Conservation (phyloP, 2,329 filamentous ascomycete species). For the Ilyonectria mors-panacis region DNA sequence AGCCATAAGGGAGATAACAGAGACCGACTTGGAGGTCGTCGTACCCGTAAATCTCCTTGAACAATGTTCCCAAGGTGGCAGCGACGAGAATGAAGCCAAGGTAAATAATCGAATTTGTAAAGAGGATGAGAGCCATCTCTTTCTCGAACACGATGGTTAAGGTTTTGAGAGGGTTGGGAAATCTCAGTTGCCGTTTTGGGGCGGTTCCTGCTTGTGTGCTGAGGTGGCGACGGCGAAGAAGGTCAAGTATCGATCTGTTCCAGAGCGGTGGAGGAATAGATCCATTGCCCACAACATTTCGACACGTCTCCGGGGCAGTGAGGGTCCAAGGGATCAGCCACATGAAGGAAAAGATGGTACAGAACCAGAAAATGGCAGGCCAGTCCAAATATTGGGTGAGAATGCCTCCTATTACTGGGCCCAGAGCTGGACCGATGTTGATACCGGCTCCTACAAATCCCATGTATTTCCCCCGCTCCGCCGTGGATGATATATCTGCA, state of each 20-base stretch:
- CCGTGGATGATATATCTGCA: slow-evolving; percentile 78
- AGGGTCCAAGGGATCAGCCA: slow-evolving; percentile 70
- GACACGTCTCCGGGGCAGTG: slow-evolving; percentile 72
- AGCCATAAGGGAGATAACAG: slow-evolving; percentile 69
- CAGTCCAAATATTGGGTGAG: slow-evolving; percentile 76
- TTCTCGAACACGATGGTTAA: slow-evolving; percentile 69
- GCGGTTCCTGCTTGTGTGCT: slow-evolving; percentile 53
- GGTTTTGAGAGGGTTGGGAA: slow-evolving; percentile 72
- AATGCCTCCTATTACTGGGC: slow-evolving; percentile 76
- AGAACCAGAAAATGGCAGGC: slow-evolving; percentile 80
- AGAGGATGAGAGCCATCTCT: slow-evolving; percentile 68
- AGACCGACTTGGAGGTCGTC: slow-evolving; percentile 67
- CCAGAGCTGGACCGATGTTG: slow-evolving; percentile 68
- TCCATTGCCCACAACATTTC: slow-evolving; percentile 74
- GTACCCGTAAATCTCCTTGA: slow-evolving; percentile 66
- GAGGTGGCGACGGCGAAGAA: slow-evolving; percentile 57
- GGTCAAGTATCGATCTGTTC: slow-evolving; percentile 71
- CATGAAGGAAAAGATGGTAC: slow-evolving; percentile 67
- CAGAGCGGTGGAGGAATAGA: slow-evolving; percentile 70
- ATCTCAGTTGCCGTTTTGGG: slow-evolving; percentile 60
- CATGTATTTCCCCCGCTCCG: slow-evolving; percentile 82
- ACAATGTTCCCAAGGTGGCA: slow-evolving; percentile 67
- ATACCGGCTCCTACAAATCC: slow-evolving; percentile 74
- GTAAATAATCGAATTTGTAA: slow-evolving; percentile 69
- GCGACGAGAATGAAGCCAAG: slow-evolving; percentile 69